Evolutionary conservation across 257 asterid genomes (phyloP).

Genomic region (Lycium ferocissimum): DNA sequence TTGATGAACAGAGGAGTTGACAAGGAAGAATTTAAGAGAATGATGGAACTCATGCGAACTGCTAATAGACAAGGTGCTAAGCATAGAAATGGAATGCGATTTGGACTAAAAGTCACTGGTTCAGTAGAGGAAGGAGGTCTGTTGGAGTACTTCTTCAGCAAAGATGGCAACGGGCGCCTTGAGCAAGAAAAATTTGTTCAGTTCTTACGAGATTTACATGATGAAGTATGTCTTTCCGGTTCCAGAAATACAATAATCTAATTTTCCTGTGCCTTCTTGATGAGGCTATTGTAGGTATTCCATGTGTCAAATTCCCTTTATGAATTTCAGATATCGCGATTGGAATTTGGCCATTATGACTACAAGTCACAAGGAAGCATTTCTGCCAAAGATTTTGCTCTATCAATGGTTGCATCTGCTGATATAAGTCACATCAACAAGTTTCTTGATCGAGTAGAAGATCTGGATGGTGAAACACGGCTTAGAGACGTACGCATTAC

Average conservation of each 20-base stretch:
- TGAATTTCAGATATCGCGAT: slow-evolving; percentile 57
- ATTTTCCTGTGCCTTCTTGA: background rate
- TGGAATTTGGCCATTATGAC: slow-evolving; percentile 88
- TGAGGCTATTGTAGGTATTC: background rate
- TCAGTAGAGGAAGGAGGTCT: slow-evolving; percentile 86
- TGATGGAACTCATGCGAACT: slow-evolving; percentile 88
- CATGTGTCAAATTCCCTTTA: background rate
- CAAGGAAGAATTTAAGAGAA: slow-evolving; percentile 80
- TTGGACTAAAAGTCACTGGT: slow-evolving; percentile 68
- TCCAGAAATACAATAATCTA: background rate
- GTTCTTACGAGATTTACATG: slow-evolving; percentile 79
- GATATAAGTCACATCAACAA: slow-evolving; percentile 78
- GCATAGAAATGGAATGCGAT: slow-evolving; percentile 79
- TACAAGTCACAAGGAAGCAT: slow-evolving; percentile 74
- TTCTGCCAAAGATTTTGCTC: slow-evolving; percentile 76
- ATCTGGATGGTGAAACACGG: slow-evolving; percentile 55
- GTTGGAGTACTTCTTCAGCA: slow-evolving; percentile 78
- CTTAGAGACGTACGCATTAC: slow-evolving; percentile 62
- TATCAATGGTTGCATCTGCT: slow-evolving; percentile 89
- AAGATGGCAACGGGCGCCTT: slow-evolving; percentile 68
- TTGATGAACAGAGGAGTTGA: slow-evolving; percentile 69
- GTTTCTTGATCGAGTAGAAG: slow-evolving; percentile 81
- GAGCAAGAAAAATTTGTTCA: slow-evolving; percentile 71
- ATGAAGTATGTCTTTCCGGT: slow-evolving; percentile 55
- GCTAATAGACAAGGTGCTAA: slow-evolving; percentile 79